Evolutionary conservation across 169 alveolate genomes (phyloP), one percentile per base, ranked within the genome.

Genomic region (Cryptosporidium viatorum): DNA sequence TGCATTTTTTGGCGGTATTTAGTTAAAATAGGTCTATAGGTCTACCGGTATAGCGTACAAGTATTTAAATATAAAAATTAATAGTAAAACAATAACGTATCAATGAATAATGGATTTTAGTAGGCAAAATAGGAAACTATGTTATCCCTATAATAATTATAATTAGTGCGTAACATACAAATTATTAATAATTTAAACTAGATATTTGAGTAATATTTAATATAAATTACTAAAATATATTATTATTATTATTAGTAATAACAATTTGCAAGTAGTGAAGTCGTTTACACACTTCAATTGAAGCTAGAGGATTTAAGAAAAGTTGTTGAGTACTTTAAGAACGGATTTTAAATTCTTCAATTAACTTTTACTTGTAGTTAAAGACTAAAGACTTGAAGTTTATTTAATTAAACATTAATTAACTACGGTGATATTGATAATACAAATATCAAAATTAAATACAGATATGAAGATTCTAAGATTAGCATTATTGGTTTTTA

Each of bases 391-490:
- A 10, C 67, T 51, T 51, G 29, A n/a, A 16, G 29, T 5, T 51
- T 12, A n/a, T 51, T 51, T 18, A 52, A 5, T 52, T 52, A 23
- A 14, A 55, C 18, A 12, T 0, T 55, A 16, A 21, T 55, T 26
- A n/a, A 55, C 37, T 23, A 55, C 37, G 9, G 67, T 55, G 14
- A n/a, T 55, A 55, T 55, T 55, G 37, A 55, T 12, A 41, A 7
- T 8, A 26, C 23, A 26, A 10, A 55, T 21, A n/a, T 55, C 14
- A 2, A 55, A 21, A n/a, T 0, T 14, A 18, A 12, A 12, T 16
- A 33, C 23, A 73, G 89, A 80, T 26, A 80, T 80, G 89, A 80
- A 65, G 68, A 26, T 62, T 65, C 75, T 60, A 41, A 59, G 65
- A 65, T 60, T 80, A 12, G 41, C 75, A 10, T 16, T 80, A 16